A percentile compares a stretch with the other conserved stretches of the same genome.
Evolutionary conservation across 2,329 filamentous ascomycete genomes (phyloP).

Genomic region (Diaporthe velutina): DNA sequence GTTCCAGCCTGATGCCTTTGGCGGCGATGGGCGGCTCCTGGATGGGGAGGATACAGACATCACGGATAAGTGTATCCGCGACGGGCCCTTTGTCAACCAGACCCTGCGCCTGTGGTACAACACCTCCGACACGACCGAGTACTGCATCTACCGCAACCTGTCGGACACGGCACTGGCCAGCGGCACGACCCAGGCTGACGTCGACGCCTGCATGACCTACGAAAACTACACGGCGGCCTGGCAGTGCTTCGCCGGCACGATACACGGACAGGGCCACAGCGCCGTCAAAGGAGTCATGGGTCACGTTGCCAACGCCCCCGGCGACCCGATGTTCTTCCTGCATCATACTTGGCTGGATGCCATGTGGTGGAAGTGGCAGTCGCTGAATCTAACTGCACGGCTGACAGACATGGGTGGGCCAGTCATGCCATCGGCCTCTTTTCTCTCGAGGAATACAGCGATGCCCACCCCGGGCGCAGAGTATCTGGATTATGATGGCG

Average conservation of each 20-base stretch:
- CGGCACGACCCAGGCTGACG: neutral
- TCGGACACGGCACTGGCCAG: neutral
- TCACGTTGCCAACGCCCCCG: neutral
- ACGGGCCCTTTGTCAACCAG: slow-evolving; percentile 34
- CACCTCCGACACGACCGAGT: neutral
- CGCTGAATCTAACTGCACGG: slow-evolving; percentile 2
- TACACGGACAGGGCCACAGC: neutral
- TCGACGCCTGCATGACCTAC: slow-evolving; percentile 10
- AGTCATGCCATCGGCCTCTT: slow-evolving; percentile 12
- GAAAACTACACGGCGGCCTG: slow-evolving; percentile 21
- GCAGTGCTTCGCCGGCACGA: slow-evolving; percentile 7
- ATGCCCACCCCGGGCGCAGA: neutral
- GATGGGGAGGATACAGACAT: neutral
- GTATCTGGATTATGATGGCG: slow-evolving; percentile 21
- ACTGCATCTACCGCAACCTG: slow-evolving; percentile 23
- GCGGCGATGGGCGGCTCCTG: slow-evolving; percentile 46
- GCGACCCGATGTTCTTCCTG: slow-evolving; percentile 10
- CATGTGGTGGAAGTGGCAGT: slow-evolving; percentile 2
- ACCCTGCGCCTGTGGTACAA: slow-evolving; percentile 1
- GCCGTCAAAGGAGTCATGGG: slow-evolving; percentile 1
- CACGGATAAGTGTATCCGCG: slow-evolving; percentile 45
- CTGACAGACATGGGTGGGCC: slow-evolving; percentile 13
- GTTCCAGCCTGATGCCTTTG: slow-evolving; percentile 49
- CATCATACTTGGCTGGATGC: neutral
- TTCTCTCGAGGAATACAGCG: neutral